Evolutionary conservation across 192 early-diverging fungal species (phyloP).

Genomic region (Rhizophlyctis rosea): DNA sequence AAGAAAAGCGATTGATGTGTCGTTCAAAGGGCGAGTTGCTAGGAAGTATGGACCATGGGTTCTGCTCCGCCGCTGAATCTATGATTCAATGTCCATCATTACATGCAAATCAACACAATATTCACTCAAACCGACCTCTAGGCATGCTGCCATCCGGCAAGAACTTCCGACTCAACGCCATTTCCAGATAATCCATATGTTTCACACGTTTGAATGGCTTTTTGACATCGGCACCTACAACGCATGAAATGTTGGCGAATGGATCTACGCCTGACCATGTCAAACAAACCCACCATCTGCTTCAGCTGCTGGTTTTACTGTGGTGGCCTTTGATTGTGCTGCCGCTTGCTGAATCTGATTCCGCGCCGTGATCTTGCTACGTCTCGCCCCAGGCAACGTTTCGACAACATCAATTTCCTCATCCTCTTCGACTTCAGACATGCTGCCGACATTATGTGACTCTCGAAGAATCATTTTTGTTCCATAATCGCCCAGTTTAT

Average conservation of each 20-base stretch:
- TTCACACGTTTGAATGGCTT: constrained; percentile 22
- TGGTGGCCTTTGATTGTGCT: too few relatives aligned
- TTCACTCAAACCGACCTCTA: too few relatives aligned
- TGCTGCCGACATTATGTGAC: constrained; percentile 28
- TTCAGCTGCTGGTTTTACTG: too few relatives aligned
- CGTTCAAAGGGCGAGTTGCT: constrained; percentile 30
- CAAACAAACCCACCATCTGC: too few relatives aligned
- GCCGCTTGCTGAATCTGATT: too few relatives aligned
- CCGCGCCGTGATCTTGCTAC: too few relatives aligned
- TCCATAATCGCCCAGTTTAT: constrained; percentile 71
- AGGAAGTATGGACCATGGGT: neutral
- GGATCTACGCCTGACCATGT: too few relatives aligned
- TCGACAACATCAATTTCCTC: constrained; percentile 3
- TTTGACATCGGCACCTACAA: neutral
- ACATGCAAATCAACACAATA: too few relatives aligned
- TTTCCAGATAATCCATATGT: constrained; percentile 23
- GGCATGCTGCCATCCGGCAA: constrained; percentile 21
- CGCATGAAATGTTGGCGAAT: too few relatives aligned
- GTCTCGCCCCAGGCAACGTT: too few relatives aligned
- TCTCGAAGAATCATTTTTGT: constrained; percentile 69
- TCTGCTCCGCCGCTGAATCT: neutral
- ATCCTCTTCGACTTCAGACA: constrained; percentile 16
- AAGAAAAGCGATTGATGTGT: constrained; percentile 26
- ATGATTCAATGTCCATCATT: too few relatives aligned
- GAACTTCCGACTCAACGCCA: constrained; percentile 8